Percentiles rank a stretch among this genome's conserved stretches.
phyloP scores from a whole-genome alignment of 179 eudicot species.

The Silene noctiflora region DNA sequence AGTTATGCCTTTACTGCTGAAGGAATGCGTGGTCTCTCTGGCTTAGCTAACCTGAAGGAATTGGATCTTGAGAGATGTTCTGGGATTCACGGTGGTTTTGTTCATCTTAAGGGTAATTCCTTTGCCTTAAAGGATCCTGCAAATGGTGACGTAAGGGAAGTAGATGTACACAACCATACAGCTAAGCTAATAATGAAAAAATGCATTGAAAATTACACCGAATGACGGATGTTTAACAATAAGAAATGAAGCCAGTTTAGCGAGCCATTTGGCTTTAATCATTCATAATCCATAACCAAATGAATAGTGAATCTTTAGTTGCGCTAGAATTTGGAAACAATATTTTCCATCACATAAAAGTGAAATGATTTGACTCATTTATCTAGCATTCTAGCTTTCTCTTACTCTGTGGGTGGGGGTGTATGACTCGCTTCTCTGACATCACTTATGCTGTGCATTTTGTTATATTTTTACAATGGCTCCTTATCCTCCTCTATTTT shows the following conservation, averaged over 20 bases:
- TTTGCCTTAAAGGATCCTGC: neutral
- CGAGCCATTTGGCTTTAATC: neutral
- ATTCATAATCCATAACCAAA: neutral
- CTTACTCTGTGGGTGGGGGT: neutral
- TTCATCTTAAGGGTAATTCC: constrained; percentile 74
- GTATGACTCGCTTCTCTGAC: neutral
- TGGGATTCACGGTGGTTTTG: constrained; percentile 81
- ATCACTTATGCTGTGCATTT: neutral
- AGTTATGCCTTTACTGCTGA: constrained; percentile 68
- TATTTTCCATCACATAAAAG: neutral
- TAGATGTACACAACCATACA: neutral
- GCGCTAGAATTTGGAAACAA: neutral
- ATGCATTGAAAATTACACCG: neutral
- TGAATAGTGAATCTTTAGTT: neutral
- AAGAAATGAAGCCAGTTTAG: neutral
- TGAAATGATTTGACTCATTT: neutral
- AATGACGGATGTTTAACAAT: neutral
- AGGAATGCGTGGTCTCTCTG: constrained; percentile 65
- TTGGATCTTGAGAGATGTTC: constrained; percentile 91
- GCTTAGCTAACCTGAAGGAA: constrained; percentile 59
- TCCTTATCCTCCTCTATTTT: neutral
- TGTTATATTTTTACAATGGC: neutral
- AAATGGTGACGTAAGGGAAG: neutral
- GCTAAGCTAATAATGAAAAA: neutral
- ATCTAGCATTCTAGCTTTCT: neutral